Percentiles rank a stretch among this genome's conserved stretches.
These are phyloP conservation scores for Cystofilobasidium macerans DNA, from an alignment of 768 basidiomycete species.

Conservation along the genomic window DNA sequence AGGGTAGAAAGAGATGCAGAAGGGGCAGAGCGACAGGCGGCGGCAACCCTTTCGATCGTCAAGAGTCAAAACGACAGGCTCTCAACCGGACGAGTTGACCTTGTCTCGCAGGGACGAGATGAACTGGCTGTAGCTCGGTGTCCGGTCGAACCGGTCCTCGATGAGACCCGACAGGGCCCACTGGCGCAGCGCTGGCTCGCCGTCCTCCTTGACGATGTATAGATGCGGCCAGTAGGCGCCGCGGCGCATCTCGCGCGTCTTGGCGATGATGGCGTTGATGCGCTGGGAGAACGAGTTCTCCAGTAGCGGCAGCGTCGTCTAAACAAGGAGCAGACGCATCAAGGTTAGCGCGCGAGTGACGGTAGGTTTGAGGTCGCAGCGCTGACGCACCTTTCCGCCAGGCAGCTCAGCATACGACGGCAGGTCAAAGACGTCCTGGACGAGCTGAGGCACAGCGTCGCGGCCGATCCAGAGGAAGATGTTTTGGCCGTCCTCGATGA, in stretches of 20 bases:
- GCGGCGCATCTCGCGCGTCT: constrained; percentile 84
- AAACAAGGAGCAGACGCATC: neutral
- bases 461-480: constrained; percentile 98
- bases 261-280: constrained; percentile 83
- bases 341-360: too few species aligned
- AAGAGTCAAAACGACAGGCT: too few species aligned
- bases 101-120: constrained; percentile 81
- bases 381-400: constrained; percentile 69
- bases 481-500: constrained; percentile 95
- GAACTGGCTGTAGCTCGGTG: constrained; percentile 94
- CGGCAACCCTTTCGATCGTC: too few species aligned
- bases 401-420: constrained; percentile 77
- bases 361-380: neutral
- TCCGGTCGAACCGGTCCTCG: constrained; percentile 87
- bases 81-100: constrained; percentile 40
- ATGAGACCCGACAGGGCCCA: constrained; percentile 93
- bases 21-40: too few species aligned
- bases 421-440: constrained; percentile 87
- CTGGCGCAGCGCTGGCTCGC: constrained; percentile 80
- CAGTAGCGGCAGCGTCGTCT: constrained; percentile 79
- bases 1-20: too few species aligned
- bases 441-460: constrained; percentile 88
- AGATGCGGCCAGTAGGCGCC: constrained; percentile 60
- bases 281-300: constrained; percentile 95
- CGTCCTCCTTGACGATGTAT: constrained; percentile 84